Evolutionary conservation across 441 rosid species (phyloP), one percentile per base, ranked within the genome.

Genomic region (Gossypium laxum): DNA sequence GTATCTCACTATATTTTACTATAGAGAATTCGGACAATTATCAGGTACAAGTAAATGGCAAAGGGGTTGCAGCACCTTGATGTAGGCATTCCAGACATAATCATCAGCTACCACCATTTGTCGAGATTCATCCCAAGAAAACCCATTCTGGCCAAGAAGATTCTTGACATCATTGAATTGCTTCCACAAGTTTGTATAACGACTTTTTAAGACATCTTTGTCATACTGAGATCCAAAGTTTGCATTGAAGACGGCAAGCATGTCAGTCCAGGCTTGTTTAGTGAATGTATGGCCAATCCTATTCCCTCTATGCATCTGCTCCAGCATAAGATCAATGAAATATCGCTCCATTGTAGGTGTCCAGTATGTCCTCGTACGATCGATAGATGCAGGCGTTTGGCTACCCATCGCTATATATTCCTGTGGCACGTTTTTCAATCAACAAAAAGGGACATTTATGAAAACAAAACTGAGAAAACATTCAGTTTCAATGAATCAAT

Each of bases 221-320:
- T 91, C 97, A 41, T 87, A 91, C 59, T 88, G 96, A 51, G 92
- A 88, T 10, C 82, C 89, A 75, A 91, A 93, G 58, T 89, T 84
- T 2, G 88, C 77, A 78, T 88, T 91, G 86, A 93, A 93, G 48
- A 83, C 74, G 1, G 56, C 11, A 0, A 87, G 85, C 98, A 93
- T 93, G 50, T 88, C 91, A 21, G 64, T 84, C 98, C 98, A 93
- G 0, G 98, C 97, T 73, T 86, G 94, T 73, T 89, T 93, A 78
- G 67, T 91, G 82, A 88, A 93, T 50, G 96, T 91, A 81, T 89
- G 91, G 3, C 94, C 96, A 15, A 79, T 73, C 79, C 89, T 81
- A 71, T 85, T 88, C 43, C 96, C 98, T 79, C 89, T 88, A 58
- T 86, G 87, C 83, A 87, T 74, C 10, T 93, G 98, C 68, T 91